Evolutionary conservation across 176 grass and related monocot species (phyloP).

Genomic region (Tillandsia leiboldiana): DNA sequence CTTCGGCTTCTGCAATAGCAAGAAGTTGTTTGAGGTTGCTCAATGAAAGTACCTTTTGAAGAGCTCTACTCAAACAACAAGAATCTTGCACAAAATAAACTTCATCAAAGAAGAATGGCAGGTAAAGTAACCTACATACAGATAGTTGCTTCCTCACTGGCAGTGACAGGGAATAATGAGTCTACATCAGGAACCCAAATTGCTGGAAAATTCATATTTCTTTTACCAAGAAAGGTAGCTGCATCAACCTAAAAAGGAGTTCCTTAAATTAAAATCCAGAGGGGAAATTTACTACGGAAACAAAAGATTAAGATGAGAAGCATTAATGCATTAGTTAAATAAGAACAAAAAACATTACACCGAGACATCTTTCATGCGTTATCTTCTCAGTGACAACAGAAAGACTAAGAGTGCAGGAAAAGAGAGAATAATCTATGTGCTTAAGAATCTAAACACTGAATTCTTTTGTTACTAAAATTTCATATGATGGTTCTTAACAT

Average conservation of each 20-base stretch:
- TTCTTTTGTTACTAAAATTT: too few relatives aligned
- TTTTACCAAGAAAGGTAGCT: slow-evolving; percentile 28
- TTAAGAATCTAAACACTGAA: too few relatives aligned
- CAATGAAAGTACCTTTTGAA: too few relatives aligned
- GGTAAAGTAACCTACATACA: slow-evolving; percentile 29
- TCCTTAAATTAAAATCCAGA: slow-evolving; percentile 5
- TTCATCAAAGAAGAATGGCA: slow-evolving; percentile 1
- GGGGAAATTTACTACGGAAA: background rate
- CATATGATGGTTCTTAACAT: too few relatives aligned
- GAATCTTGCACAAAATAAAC: background rate
- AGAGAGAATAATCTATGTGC: too few relatives aligned
- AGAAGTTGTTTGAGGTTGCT: too few relatives aligned
- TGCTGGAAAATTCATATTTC: slow-evolving; percentile 15
- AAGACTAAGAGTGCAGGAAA: too few relatives aligned
- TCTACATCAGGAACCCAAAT: slow-evolving; percentile 28
- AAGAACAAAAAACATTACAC: too few relatives aligned
- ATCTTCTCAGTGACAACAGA: too few relatives aligned
- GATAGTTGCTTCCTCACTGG: slow-evolving; percentile 20
- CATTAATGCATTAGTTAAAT: background rate
- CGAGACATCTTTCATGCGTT: too few relatives aligned
- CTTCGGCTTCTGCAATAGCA: too few relatives aligned
- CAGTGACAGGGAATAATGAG: slow-evolving; percentile 18
- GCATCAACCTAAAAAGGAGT: slow-evolving; percentile 39
- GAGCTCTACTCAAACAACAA: too few relatives aligned
- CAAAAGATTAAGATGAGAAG: background rate